Conservation (phyloP, 2,329 filamentous ascomycete species). For the Xylariaceae sp. region DNA sequence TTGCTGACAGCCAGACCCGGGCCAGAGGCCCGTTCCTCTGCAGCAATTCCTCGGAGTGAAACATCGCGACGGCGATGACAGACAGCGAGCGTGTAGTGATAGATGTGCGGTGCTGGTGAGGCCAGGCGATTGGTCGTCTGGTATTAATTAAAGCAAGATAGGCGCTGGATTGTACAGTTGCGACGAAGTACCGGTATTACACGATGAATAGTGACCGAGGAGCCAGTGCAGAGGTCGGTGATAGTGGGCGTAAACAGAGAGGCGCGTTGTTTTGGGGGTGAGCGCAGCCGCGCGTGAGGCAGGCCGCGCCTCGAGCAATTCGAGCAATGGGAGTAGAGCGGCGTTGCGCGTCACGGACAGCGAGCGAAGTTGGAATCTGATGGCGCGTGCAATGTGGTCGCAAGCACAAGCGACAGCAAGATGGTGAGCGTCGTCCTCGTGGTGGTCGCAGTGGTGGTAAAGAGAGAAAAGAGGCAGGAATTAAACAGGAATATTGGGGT, state of each 20-base stretch:
- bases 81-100: constrained; percentile 25
- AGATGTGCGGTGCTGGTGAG: constrained; percentile 19
- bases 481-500: constrained; percentile 21
- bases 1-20: constrained; percentile 97
- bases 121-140: neutral
- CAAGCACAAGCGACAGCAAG: constrained; percentile 12
- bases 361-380: neutral
- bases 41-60: constrained; percentile 94
- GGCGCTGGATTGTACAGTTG: constrained; percentile 27
- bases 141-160: constrained; percentile 24
- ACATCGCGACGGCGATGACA: constrained; percentile 68
- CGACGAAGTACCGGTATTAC: constrained; percentile 27
- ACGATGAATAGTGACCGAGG: constrained; percentile 6
- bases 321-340: constrained; percentile 19
- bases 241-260: constrained; percentile 37
- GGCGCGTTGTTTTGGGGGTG: constrained; percentile 37
- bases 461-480: constrained; percentile 8
- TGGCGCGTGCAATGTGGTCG: constrained; percentile 3
- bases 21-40: constrained; percentile 97
- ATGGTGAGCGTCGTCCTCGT: constrained; percentile 14
- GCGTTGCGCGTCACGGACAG: constrained; percentile 14
- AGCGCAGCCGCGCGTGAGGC: constrained; percentile 34
- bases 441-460: constrained; percentile 1
- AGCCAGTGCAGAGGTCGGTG: constrained; percentile 21
- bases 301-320: constrained; percentile 28